Percentiles rank a stretch among this genome's conserved stretches.
Evolutionary conservation across 306 rosid species (phyloP).

Genomic region (Gynostemma pentaphyllum): DNA sequence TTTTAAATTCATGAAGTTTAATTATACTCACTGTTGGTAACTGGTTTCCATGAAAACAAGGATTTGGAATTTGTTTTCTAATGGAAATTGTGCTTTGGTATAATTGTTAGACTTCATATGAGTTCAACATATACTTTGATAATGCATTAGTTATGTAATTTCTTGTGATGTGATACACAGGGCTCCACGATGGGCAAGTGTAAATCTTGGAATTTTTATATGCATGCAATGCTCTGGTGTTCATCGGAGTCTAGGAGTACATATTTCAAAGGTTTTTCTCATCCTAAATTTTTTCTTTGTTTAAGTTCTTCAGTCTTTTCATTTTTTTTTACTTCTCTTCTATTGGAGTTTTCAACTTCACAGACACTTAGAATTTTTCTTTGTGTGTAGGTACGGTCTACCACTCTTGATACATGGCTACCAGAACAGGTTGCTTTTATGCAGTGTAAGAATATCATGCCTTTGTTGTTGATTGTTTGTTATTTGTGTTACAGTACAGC

Average conservation of each 20-base stretch:
- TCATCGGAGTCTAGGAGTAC: constrained; percentile 95
- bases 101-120: neutral
- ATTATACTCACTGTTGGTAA: neutral
- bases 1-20: neutral
- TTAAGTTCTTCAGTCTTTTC: neutral
- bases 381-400: constrained; percentile 66
- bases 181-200: constrained; percentile 99
- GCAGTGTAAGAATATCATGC: constrained; percentile 56
- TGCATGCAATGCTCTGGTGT: constrained; percentile 97
- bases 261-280: constrained; percentile 68
- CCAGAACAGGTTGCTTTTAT: constrained; percentile 85
- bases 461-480: neutral
- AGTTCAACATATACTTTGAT: neutral
- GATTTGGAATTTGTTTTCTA: neutral
- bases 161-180: constrained; percentile 28
- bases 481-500: neutral
- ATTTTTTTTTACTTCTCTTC: neutral
- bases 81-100: neutral
- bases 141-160: neutral
- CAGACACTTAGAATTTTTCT: constrained; percentile 13
- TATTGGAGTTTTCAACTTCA: neutral
- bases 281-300: neutral
- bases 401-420: constrained; percentile 93
- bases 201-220: constrained; percentile 81
- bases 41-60: neutral